Percentiles rank a stretch among this genome's conserved stretches.
Evolutionary conservation across 805 yeast genomes (phyloP).

Genomic region (Barnettozyma wickerhamii): DNA sequence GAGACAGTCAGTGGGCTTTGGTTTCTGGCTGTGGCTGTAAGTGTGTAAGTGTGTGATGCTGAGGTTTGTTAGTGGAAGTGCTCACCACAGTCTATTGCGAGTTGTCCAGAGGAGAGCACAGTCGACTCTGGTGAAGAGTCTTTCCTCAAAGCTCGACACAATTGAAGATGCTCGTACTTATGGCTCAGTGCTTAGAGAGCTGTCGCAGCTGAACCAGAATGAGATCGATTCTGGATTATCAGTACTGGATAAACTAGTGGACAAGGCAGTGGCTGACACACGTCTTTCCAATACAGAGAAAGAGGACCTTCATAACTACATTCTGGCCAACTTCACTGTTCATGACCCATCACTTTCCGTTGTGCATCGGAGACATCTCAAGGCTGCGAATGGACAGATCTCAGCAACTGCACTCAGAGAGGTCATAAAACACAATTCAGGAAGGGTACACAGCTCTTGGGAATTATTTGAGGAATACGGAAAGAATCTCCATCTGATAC

Average conservation of each 20-base stretch:
- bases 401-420: slow-evolving; percentile 25
- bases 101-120: slow-evolving; percentile 1
- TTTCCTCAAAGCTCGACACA: too few relatives aligned
- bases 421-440: slow-evolving; percentile 44
- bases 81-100: too few relatives aligned
- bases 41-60: too few relatives aligned
- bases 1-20: too few relatives aligned
- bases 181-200: too few relatives aligned
- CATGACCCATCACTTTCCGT: slow-evolving; percentile 30
- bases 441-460: slow-evolving; percentile 47
- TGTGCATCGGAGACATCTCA: slow-evolving; percentile 25
- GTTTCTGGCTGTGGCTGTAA: too few relatives aligned
- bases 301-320: slow-evolving; percentile 18
- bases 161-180: too few relatives aligned
- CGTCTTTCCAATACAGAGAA: background rate
- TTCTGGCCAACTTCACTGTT: slow-evolving; percentile 21
- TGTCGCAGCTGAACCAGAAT: background rate
- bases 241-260: slow-evolving; percentile 7
- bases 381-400: slow-evolving; percentile 19
- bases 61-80: too few relatives aligned
- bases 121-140: slow-evolving; percentile 1
- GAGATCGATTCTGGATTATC: background rate
- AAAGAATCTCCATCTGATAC: too few relatives aligned
- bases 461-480: slow-evolving; percentile 37
- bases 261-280: slow-evolving; percentile 1